Evolutionary conservation across 2,329 filamentous ascomycete genomes (phyloP).

Genomic region (Colletotrichum aenigma): DNA sequence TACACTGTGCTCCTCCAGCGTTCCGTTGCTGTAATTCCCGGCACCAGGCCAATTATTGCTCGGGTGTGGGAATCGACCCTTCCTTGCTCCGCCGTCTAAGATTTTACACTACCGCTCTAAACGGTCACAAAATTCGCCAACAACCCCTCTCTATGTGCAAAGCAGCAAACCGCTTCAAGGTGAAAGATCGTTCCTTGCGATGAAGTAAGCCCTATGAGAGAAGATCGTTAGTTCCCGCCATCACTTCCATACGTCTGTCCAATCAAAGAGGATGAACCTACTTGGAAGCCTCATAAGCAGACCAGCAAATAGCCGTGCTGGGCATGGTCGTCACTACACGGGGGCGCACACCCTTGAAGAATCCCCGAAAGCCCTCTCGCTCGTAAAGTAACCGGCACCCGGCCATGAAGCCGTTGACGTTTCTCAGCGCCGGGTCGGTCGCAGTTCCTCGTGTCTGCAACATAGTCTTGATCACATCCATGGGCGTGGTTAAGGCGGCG

Average conservation of each 20-base stretch:
- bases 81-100: neutral
- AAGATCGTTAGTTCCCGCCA: neutral
- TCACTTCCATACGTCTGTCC: neutral
- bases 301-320: conserved; percentile 99
- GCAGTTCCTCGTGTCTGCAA: conserved; percentile 91
- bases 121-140: conserved; percentile 7
- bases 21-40: neutral
- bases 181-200: conserved; percentile 51
- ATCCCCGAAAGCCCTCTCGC: conserved; percentile 83
- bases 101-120: conserved; percentile 18
- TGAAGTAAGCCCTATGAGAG: conserved; percentile 60
- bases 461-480: conserved; percentile 98
- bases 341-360: conserved; percentile 91
- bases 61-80: neutral
- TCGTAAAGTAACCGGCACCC: conserved; percentile 82
- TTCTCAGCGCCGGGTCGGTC: conserved; percentile 78
- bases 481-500: conserved; percentile 90
- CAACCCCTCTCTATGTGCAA: conserved; percentile 3
- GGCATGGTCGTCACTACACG: conserved; percentile 96
- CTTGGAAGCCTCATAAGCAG: conserved; percentile 73
- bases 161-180: neutral
- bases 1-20: neutral
- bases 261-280: conserved; percentile 39
- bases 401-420: conserved; percentile 80
- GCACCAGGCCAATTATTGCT: neutral